Conservation (phyloP, 1,139 yeast genomes). For the Suhomyces anneliseae region DNA sequence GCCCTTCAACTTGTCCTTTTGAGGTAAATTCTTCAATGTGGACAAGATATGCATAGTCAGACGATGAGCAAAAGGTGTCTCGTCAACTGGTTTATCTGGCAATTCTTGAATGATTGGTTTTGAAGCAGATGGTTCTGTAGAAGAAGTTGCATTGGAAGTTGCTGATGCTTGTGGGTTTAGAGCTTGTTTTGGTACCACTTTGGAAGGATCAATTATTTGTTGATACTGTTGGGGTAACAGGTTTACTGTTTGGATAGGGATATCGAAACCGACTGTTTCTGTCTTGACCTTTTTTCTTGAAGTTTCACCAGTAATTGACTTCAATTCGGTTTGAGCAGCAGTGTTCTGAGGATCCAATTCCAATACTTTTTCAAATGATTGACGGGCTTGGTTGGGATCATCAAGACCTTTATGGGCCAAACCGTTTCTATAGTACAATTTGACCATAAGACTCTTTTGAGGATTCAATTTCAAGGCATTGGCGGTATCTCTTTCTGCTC, state of each 20-base stretch:
- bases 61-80: slow-evolving; percentile 18
- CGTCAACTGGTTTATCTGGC: background rate
- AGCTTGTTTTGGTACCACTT: background rate
- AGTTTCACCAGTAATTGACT: slow-evolving; percentile 10
- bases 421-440: slow-evolving; percentile 61
- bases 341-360: slow-evolving; percentile 45
- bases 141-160: background rate
- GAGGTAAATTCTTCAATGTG: slow-evolving; percentile 28
- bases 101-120: background rate
- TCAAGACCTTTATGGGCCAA: slow-evolving; percentile 42
- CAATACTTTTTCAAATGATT: slow-evolving; percentile 43
- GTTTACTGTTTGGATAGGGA: slow-evolving; percentile 48
- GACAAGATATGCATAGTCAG: slow-evolving; percentile 36
- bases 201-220: slow-evolving; percentile 1
- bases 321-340: slow-evolving; percentile 32
- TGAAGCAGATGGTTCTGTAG: background rate
- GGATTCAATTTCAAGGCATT: slow-evolving; percentile 50
- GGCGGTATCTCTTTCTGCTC: slow-evolving; percentile 63
- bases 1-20: slow-evolving; percentile 30
- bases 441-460: slow-evolving; percentile 36
- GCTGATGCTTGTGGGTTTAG: background rate
- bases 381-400: slow-evolving; percentile 30
- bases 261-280: slow-evolving; percentile 9
- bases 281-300: slow-evolving; percentile 16
- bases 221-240: slow-evolving; percentile 43